These are phyloP conservation scores for Trichomonas gallinae DNA, from an alignment of 208 protist species.

Conservation along the genomic window DNA sequence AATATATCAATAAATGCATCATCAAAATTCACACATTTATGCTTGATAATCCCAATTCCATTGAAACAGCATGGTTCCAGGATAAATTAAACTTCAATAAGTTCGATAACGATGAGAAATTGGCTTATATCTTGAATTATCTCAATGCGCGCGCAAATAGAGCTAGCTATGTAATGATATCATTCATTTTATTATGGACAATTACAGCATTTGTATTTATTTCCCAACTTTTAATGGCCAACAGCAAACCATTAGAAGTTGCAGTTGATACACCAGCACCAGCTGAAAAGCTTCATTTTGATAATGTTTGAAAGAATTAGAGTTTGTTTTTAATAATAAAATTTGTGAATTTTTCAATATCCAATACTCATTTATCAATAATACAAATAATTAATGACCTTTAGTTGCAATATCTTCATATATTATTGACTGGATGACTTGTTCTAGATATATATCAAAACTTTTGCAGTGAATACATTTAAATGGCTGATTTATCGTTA, in stretches of 20 bases:
- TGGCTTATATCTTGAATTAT: neutral
- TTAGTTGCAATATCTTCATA: too few species aligned
- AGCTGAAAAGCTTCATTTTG: neutral
- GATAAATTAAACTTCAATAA: neutral
- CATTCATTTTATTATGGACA: neutral
- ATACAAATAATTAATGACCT: too few species aligned
- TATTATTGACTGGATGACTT: too few species aligned
- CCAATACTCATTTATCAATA: too few species aligned
- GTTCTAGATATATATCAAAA: too few species aligned
- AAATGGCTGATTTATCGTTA: too few species aligned
- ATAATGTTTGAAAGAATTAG: neutral
- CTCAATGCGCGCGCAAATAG: neutral
- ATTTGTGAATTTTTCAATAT: too few species aligned
- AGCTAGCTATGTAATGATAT: neutral
- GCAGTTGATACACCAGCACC: neutral
- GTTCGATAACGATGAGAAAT: neutral
- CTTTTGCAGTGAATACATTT: too few species aligned
- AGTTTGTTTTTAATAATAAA: too few species aligned
- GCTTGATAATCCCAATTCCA: neutral
- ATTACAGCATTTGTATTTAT: neutral
- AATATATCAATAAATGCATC: neutral
- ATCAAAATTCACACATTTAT: neutral
- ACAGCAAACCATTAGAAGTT: neutral
- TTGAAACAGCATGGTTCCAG: neutral
- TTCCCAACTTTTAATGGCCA: neutral